Conservation (phyloP, 257 asterid species). For the Catharanthus roseus region DNA sequence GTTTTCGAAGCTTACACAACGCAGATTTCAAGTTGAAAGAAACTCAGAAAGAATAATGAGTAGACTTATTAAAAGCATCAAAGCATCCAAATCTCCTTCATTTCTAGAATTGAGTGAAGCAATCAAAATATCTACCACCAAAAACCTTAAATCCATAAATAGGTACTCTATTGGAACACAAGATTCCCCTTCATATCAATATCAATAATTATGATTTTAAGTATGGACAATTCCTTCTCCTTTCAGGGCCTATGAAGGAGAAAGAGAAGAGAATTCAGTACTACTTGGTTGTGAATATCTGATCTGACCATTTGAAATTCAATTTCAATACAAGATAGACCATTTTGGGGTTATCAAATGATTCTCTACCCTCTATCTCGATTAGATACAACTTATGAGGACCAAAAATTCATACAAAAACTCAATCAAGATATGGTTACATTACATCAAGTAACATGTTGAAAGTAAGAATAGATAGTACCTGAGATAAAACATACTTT, state of each 20-base stretch:
- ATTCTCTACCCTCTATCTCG: neutral
- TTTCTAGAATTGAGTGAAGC: neutral
- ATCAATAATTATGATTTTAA: too few relatives aligned
- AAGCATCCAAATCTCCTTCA: neutral
- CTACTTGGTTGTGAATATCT: too few relatives aligned
- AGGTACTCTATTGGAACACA: too few relatives aligned
- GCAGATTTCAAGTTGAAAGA: neutral
- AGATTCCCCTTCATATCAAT: too few relatives aligned
- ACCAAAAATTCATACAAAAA: neutral
- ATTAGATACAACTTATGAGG: neutral
- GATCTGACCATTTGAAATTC: too few relatives aligned
- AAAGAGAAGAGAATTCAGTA: too few relatives aligned
- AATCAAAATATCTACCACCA: neutral
- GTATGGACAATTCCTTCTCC: too few relatives aligned
- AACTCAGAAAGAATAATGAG: neutral
- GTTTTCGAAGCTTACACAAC: neutral
- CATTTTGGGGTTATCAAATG: too few relatives aligned
- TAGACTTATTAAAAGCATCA: neutral
- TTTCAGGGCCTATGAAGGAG: too few relatives aligned
- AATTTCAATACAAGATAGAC: too few relatives aligned
- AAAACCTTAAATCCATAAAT: neutral
- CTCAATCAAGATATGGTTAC: neutral
- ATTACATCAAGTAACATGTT: neutral
- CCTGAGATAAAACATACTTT: slow-evolving; percentile 57
- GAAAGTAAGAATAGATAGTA: slow-evolving; percentile 6